These are phyloP conservation scores for Cytidiella melzeri DNA, from an alignment of 768 basidiomycete genomes.

Conservation along the genomic window DNA sequence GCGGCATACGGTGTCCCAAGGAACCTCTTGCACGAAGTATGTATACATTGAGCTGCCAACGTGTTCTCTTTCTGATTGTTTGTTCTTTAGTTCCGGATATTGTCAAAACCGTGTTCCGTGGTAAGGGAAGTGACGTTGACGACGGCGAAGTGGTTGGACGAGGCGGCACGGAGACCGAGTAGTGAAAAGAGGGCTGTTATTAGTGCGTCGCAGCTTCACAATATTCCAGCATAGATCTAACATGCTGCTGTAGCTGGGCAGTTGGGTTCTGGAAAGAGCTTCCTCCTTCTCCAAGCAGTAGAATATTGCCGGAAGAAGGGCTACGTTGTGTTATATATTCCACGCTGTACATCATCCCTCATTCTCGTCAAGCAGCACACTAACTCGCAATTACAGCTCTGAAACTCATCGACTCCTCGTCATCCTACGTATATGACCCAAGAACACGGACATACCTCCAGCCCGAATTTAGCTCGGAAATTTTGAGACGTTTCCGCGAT, in stretches of 20 bases:
- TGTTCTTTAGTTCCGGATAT: slow-evolving; percentile 54
- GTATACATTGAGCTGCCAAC: too few relatives aligned
- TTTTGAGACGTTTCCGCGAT: slow-evolving; percentile 52
- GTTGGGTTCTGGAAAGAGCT: slow-evolving; percentile 77
- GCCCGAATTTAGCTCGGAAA: slow-evolving; percentile 54
- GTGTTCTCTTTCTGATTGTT: too few relatives aligned
- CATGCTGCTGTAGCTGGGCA: slow-evolving; percentile 48
- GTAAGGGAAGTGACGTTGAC: slow-evolving; percentile 63
- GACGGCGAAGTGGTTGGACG: slow-evolving; percentile 44
- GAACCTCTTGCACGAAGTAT: slow-evolving; percentile 64
- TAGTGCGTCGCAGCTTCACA: slow-evolving; percentile 38
- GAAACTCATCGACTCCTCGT: slow-evolving; percentile 68
- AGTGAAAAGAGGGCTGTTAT: slow-evolving; percentile 50
- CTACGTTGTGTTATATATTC: slow-evolving; percentile 85
- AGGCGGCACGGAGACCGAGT: slow-evolving; percentile 44
- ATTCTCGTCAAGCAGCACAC: not conserved
- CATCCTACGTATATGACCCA: slow-evolving; percentile 66
- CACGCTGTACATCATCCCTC: slow-evolving; percentile 46
- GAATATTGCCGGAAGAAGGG: slow-evolving; percentile 55
- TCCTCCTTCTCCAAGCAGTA: slow-evolving; percentile 69
- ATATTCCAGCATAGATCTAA: not conserved
- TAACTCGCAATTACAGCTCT: slow-evolving; percentile 30
- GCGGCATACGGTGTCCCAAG: slow-evolving; percentile 68
- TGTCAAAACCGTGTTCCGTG: slow-evolving; percentile 67
- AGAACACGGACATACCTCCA: slow-evolving; percentile 76